phyloP scores from a whole-genome alignment of 208 protist species.

The Crithidia fasciculata region DNA sequence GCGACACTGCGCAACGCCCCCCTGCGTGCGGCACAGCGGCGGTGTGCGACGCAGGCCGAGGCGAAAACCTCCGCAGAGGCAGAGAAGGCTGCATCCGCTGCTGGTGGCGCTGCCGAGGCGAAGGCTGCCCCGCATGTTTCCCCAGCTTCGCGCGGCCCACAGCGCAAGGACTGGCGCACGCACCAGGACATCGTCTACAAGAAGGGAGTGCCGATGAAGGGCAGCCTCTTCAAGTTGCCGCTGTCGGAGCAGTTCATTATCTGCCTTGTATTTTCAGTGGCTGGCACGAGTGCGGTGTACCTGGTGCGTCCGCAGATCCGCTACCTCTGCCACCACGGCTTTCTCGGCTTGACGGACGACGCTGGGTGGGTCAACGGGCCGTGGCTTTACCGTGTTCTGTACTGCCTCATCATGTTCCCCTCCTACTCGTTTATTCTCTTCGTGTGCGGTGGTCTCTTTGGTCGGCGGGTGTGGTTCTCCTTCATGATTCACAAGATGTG shows the following conservation, averaged over 20 bases:
- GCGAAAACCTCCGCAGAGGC: slow-evolving; percentile 30
- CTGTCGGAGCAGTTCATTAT: slow-evolving; percentile 80
- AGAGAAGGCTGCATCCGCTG: slow-evolving; percentile 31
- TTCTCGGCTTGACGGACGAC: slow-evolving; percentile 77
- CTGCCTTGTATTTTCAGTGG: slow-evolving; percentile 82
- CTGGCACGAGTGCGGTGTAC: slow-evolving; percentile 67
- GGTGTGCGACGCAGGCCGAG: slow-evolving; percentile 37
- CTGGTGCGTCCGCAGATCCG: slow-evolving; percentile 79
- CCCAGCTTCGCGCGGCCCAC: slow-evolving; percentile 31
- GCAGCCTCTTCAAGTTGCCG: slow-evolving; percentile 79
- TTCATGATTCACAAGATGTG: slow-evolving; percentile 93
- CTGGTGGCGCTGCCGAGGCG: slow-evolving; percentile 24
- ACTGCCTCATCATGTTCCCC: slow-evolving; percentile 84
- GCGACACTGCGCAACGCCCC: not conserved
- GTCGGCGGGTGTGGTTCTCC: slow-evolving; percentile 86
- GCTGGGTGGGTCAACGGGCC: slow-evolving; percentile 78
- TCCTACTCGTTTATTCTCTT: slow-evolving; percentile 83
- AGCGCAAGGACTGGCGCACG: slow-evolving; percentile 83
- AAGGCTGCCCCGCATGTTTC: slow-evolving; percentile 26
- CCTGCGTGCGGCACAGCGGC: slow-evolving; percentile 16
- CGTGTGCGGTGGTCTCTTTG: slow-evolving; percentile 74
- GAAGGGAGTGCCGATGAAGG: slow-evolving; percentile 80
- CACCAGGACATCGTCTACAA: slow-evolving; percentile 82
- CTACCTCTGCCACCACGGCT: slow-evolving; percentile 72
- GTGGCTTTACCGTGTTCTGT: slow-evolving; percentile 85